Evolutionary conservation across 75 land plant genomes (phyloP), one percentile per base, ranked within the genome.

Genomic region (Selaginella moellendorffii): DNA sequence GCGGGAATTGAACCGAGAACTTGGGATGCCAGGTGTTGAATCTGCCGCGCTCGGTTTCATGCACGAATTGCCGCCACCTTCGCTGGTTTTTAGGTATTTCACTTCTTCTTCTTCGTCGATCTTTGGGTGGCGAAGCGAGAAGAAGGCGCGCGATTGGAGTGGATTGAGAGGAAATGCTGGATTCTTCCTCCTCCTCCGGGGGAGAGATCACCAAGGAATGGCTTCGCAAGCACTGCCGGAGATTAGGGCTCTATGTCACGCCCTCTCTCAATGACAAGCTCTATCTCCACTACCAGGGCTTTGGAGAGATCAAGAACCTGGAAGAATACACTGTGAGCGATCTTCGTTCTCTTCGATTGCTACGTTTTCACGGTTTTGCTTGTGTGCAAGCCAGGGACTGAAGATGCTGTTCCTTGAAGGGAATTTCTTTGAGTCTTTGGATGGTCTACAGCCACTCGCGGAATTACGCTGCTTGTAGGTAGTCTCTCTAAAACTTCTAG

Each of bases 221-320:
- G 73, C 14, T 71, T 1, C 42, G 26, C 20, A 29, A 65, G 24
- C 73, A 71, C 26, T 71, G 73, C 53, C 53, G 54, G 53, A 24
- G 24, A 23, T 24, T 31, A 22, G 28, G 54, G 2, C 70, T 65
- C 27, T 71, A 71, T 30, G 58, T 26, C 9, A 71, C 73, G 0
- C 73, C 73, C 8, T 21, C 31, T 9, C 70, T 71, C 26, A 71
- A 71, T 27, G 73, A 71, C 60, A 53, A 65, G 22, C 53, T 71
- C 20, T 71, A 71, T 25, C 42, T 71, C 8, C 73, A 71, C 18
- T 66, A 65, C 70, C 73, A 71, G 31, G 73, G 69, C 26, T 65
- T 71, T 42, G 21, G 19, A 2, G 54, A 26, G 21, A 65, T 71
- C 31, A 58, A 65, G 22, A 65, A 71, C 30, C 22, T 71, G 27